Evolutionary conservation across 2,329 filamentous ascomycete species (phyloP).

Genomic region (Emydomyces testavorans): DNA sequence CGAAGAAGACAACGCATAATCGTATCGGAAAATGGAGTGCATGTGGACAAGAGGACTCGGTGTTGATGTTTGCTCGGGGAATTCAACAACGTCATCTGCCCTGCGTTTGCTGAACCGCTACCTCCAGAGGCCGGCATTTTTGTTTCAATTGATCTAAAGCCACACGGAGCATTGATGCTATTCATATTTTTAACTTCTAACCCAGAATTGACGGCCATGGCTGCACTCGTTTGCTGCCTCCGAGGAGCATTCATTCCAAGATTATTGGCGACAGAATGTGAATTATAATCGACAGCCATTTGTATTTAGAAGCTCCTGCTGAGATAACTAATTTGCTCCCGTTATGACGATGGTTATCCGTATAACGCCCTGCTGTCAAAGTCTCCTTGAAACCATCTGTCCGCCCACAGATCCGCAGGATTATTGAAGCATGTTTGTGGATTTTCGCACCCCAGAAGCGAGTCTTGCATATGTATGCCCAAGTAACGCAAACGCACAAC

Average conservation of each 20-base stretch:
- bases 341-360: neutral
- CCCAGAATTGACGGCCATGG: neutral
- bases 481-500: neutral
- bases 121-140: neutral
- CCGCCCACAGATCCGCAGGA: neutral
- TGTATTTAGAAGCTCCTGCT: neutral
- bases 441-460: neutral
- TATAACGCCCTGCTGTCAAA: neutral
- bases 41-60: slow-evolving; percentile 30
- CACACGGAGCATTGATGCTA: neutral
- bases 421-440: slow-evolving; percentile 6
- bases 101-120: neutral
- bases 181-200: neutral
- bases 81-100: slow-evolving; percentile 6
- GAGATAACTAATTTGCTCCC: neutral
- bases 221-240: neutral
- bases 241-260: neutral
- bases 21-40: slow-evolving; percentile 31
- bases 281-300: slow-evolving; percentile 7
- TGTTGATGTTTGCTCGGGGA: slow-evolving; percentile 17
- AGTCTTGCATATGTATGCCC: neutral
- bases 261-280: neutral
- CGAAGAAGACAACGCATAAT: slow-evolving; percentile 30
- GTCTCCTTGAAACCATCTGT: neutral
- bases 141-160: neutral